phyloP scores from a whole-genome alignment of 108 stramenopile species.

The Cyclotella baltica region DNA sequence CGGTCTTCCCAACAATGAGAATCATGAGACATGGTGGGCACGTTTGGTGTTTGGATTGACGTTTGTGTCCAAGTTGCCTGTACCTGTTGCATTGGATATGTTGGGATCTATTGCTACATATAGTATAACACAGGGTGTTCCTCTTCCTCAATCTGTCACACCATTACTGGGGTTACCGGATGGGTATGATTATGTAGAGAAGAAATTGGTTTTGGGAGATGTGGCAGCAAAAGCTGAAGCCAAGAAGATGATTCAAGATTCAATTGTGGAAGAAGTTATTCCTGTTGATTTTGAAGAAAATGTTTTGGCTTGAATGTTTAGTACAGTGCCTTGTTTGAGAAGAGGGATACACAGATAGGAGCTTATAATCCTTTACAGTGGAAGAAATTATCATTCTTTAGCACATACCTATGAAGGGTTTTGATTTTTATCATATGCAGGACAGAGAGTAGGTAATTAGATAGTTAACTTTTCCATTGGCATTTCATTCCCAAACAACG shows the following conservation, averaged over 20 bases:
- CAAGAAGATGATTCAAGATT: slow-evolving; percentile 69
- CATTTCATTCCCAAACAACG: too few relatives aligned
- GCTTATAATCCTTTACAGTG: too few relatives aligned
- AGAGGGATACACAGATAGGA: too few relatives aligned
- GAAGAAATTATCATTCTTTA: too few relatives aligned
- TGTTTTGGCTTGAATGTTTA: not conserved
- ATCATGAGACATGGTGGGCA: slow-evolving; percentile 88
- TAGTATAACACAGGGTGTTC: slow-evolving; percentile 56
- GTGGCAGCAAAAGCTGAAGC: slow-evolving; percentile 82
- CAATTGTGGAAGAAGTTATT: slow-evolving; percentile 57
- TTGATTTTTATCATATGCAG: too few relatives aligned
- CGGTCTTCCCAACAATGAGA: slow-evolving; percentile 91
- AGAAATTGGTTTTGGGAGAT: slow-evolving; percentile 49
- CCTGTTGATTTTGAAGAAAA: slow-evolving; percentile 71
- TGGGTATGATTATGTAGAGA: slow-evolving; percentile 74
- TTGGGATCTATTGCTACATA: slow-evolving; percentile 64
- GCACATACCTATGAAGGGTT: too few relatives aligned
- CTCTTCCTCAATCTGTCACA: slow-evolving; percentile 83
- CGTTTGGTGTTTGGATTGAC: slow-evolving; percentile 89
- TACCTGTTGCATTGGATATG: slow-evolving; percentile 76
- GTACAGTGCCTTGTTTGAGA: too few relatives aligned
- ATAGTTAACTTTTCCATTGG: too few relatives aligned
- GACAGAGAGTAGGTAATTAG: too few relatives aligned
- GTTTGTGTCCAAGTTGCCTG: slow-evolving; percentile 83
- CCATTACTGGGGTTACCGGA: slow-evolving; percentile 78